phyloP scores from a whole-genome alignment of 306 rosid genomes.

The apple (Malus domestica) region ASM211411v1 NC_041799.1:11204501-11205000 shows the following conservation, averaged over 20 bases:
- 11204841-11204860: not conserved
- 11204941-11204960: constrained; percentile 62
- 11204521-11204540: no score
- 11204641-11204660: no score
- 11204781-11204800: constrained; percentile 2
- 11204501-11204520: no score
- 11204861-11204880: not conserved
- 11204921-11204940: constrained; percentile 23
- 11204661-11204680: no score
- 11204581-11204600: no score
- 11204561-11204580: no score
- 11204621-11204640: no score
- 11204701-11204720: not conserved
- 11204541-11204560: no score
- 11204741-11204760: not conserved
- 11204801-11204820: not conserved
- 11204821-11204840: not conserved
- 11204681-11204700: no score
- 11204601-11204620: no score
- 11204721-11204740: not conserved
- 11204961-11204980: constrained; percentile 77
- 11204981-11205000: constrained; percentile 66
- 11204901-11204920: not conserved
- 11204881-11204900: not conserved
- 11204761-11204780: not conserved